Conservation (phyloP, 768 basidiomycete species). For the Leccinum barrowsii region DNA sequence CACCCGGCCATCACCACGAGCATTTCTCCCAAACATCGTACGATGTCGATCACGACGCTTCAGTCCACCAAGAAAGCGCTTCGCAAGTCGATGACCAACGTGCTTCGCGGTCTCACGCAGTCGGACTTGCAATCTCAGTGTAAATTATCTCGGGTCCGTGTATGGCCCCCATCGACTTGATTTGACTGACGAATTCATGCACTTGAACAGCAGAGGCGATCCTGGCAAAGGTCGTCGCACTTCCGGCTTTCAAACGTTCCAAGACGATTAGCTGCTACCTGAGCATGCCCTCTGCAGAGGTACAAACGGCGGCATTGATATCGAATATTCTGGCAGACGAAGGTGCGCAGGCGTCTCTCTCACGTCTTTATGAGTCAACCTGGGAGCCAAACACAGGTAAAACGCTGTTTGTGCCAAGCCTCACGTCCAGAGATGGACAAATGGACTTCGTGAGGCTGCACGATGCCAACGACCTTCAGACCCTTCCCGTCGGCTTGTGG, state of each 20-base stretch:
- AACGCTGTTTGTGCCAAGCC: slow-evolving; percentile 66
- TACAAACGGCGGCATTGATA: slow-evolving; percentile 54
- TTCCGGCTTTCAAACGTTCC: slow-evolving; percentile 49
- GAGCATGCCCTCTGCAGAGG: slow-evolving; percentile 73
- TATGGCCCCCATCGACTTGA: background rate
- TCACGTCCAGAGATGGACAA: slow-evolving; percentile 39
- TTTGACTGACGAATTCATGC: slow-evolving; percentile 4
- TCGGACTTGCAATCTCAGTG: slow-evolving; percentile 58
- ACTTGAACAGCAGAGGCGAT: slow-evolving; percentile 33
- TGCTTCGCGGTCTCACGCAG: slow-evolving; percentile 42
- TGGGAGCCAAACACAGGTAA: slow-evolving; percentile 43
- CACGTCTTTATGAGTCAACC: background rate
- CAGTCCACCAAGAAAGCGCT: slow-evolving; percentile 49
- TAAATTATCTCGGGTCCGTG: slow-evolving; percentile 22
- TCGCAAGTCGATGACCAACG: slow-evolving; percentile 46
- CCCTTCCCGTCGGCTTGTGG: slow-evolving; percentile 63
- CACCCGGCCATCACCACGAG: background rate
- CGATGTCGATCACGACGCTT: slow-evolving; percentile 30
- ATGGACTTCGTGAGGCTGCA: slow-evolving; percentile 73
- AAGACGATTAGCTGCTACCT: slow-evolving; percentile 68
- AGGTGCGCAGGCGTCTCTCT: slow-evolving; percentile 37
- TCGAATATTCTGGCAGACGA: slow-evolving; percentile 46
- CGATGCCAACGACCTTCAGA: slow-evolving; percentile 51
- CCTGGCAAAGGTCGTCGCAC: slow-evolving; percentile 42
- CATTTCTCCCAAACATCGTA: background rate